Base-by-base conservation (phyloP, 2,329 filamentous ascomycete genomes). In the Paracoccidioides brasiliensis region DNA sequence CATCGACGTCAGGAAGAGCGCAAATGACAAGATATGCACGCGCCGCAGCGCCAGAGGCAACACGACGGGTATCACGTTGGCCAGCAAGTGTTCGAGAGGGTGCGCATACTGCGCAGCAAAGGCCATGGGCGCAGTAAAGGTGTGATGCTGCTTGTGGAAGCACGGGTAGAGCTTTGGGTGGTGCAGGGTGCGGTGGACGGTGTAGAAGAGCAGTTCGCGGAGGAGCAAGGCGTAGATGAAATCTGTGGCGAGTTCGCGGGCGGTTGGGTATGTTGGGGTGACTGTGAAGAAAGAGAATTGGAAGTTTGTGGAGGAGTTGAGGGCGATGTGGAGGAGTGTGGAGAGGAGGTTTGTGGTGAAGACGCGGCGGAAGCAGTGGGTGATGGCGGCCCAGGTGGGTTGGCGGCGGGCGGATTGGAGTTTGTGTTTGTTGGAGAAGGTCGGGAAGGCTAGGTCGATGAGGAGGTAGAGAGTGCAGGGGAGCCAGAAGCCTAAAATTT, bases 71-170 rank as follows among this genome's bases (percentile, higher is more conserved):
- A 80, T 63, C 5, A 73, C 70, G 59, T 81, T 81, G 14, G 78
- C 76, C 9, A 79, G 55, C 3, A 82, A 57, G 60, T 81, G 78
- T 65, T 82, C 80, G n/a, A 77, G 56, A 0, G 78, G 78, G 59
- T 81, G 79, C 0, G 78, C 78, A 59, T 79, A 82, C 60, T 81
- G 76, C 1, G 79, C 77, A 0, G 79, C 72, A 4, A 81, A 69
- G 0, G 77, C 75, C 2, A 82, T 74, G 0, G 79, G 79, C 1
- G 79, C 77, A 0, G 74, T 78, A 67, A 80, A 82, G 30, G 68
- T 68, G 67, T 82, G 80, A 61, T 82, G 80, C 28, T 69, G 69
- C 60, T 81, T 81, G 69, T 82, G 80, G 56, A 82, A 73, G 37
- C 66, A 66, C 9, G 65, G 65, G 67, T 81, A 82, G 5, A 80